Base-by-base conservation (phyloP, 805 yeast species). In the Candida easanensis region DNA sequence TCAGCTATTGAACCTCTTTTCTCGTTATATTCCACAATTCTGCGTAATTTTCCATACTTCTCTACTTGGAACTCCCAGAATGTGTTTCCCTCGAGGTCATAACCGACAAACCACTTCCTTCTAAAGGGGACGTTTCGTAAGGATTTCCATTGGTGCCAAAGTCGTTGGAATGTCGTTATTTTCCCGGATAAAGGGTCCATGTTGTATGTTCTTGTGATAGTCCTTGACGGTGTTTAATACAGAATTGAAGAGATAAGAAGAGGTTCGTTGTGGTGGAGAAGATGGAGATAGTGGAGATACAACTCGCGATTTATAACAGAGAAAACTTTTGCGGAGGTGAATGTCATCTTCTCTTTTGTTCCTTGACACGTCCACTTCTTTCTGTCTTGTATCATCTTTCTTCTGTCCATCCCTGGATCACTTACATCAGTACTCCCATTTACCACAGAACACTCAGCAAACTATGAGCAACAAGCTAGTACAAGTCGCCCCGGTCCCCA, bases 41-140 rank as follows among this genome's bases (percentile, higher is more conserved):
- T 63, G 38, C 95, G 69, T 45, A 81, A 62, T 20, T 62, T 66
- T 52, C 78, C 69, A 40, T 59, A 57, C 53, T 74, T 71, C 46
- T 77, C 80, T 20, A 76, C 66, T 39, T 72, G 70, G 62, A 83
- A 80, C 60, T 87, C 96, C 95, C 95, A 87, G 65, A 82, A 87
- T 2, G 91, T 80, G 60, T 87, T 87, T 3, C 93, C 95, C 31
- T 79, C 80, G n/a, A 88, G 68, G 57, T 87, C 95, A 57, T 84
- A 86, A 2, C 88, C 65, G 3, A 59, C 52, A 53, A 86, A 85
- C 67, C 80, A 86, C 58, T 71, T 73, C 42, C 72, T 73, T 32
- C 95, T 71, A 60, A 85, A 80, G 0, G 95, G 95, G 4, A 86
- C 71, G 35, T 69, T 74, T 34, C 82, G 64, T 4, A 84, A 61